Evolutionary conservation across 176 grass and related monocot genomes (phyloP), one percentile per base, ranked within the genome.

Genomic region (Poa annua): DNA sequence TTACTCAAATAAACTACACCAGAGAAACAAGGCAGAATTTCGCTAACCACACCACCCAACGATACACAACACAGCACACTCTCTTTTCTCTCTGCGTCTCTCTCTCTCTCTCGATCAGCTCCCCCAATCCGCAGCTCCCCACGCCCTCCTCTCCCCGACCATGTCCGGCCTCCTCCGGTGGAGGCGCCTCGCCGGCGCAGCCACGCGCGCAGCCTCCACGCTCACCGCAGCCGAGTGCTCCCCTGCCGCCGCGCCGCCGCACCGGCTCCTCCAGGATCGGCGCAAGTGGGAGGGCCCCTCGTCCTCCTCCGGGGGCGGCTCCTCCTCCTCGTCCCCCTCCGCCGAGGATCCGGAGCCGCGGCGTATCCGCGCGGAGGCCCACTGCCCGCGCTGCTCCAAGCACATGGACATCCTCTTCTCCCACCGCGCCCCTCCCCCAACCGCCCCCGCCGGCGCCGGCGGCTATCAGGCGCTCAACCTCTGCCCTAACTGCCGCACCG

Each of bases 331-430:
- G 17, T 84, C 94, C 0, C 83, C 83, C 47, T 89, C 89, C 33
- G 84, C 88, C 22, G 93, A 99, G 14, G 96, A 96, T 64, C 59
- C 82, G 80, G 89, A 93, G 83, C 85, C 87, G 38, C 89, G 91
- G 17, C 93, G 93, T 38, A 96, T 99, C 80, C 93, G 93, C 38
- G 96, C 93, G 25, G 96, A 99, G 83, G 93, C 93, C 41, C 91
- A 99, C 93, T 99, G 96, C 86, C 96, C 93, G 55, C 96, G 96
- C 51, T 99, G 96, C 91, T 93, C 91, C 55, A 95, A 99, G 77
- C 96, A 96, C 80, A 96, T 99, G 85, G 87, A 94, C 56, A 77
- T 99, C 78, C 93, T 99, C 74, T 99, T 99, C 87, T 87, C 93
- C 24, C 94, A 96, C 77, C 87, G 91, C 3, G 36, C 80, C 4